phyloP scores from a whole-genome alignment of 306 rosid genomes.

The Styphnolobium japonicum region DNA sequence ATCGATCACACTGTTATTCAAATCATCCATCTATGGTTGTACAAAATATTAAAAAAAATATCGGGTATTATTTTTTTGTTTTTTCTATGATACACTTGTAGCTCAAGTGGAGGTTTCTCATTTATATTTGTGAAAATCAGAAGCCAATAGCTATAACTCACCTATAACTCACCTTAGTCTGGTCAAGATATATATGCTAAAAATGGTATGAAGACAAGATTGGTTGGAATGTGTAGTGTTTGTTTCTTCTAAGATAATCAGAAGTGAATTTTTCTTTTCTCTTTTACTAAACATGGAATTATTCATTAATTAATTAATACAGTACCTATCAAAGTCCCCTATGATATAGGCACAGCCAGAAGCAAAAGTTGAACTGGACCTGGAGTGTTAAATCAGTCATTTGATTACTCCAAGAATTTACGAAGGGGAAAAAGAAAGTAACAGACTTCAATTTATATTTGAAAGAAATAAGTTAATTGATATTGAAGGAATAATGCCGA shows the following conservation, averaged over 20 bases:
- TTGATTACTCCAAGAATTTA: too few species aligned
- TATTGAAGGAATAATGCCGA: too few species aligned
- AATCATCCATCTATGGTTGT: not conserved
- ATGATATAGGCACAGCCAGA: too few species aligned
- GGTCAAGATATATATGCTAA: not conserved
- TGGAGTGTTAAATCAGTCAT: too few species aligned
- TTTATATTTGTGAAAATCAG: not conserved
- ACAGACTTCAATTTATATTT: too few species aligned
- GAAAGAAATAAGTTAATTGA: too few species aligned
- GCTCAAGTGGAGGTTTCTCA: not conserved
- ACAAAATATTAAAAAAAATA: too few species aligned
- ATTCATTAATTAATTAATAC: too few species aligned
- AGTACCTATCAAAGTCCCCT: too few species aligned
- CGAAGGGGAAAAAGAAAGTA: too few species aligned
- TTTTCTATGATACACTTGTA: not conserved
- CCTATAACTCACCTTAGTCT: not conserved
- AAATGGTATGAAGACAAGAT: slow-evolving; percentile 17
- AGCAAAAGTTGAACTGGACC: too few species aligned
- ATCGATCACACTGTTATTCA: not conserved
- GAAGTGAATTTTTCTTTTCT: not conserved
- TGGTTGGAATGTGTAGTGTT: not conserved
- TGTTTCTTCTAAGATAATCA: not conserved
- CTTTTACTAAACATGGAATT: too few species aligned
- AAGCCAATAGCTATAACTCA: not conserved
- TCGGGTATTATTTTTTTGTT: not conserved